phyloP scores from a whole-genome alignment of 192 early-diverging fungal genomes.

The Linnemannia exigua region DNA sequence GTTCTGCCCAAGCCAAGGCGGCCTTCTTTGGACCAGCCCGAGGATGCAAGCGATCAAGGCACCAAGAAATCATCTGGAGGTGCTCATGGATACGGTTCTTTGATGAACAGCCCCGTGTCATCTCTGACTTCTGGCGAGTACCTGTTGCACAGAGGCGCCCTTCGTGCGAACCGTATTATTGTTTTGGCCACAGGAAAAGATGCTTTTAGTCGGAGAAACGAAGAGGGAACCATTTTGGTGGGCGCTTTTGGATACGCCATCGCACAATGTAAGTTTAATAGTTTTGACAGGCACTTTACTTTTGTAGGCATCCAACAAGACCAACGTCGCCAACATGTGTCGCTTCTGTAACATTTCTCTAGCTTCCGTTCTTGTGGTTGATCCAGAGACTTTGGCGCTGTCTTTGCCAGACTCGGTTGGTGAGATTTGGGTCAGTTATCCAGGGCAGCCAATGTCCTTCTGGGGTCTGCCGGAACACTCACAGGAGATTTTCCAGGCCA shows the following conservation, averaged over 20 bases:
- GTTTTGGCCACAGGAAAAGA: constrained; percentile 64
- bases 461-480: constrained; percentile 81
- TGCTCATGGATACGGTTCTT: not conserved
- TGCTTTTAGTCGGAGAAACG: constrained; percentile 28
- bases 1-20: constrained; percentile 15
- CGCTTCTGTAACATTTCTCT: not conserved
- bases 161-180: constrained; percentile 68
- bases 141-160: constrained; percentile 72
- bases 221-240: constrained; percentile 39
- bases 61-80: not conserved
- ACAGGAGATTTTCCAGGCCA: constrained; percentile 77
- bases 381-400: constrained; percentile 81
- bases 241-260: constrained; percentile 66
- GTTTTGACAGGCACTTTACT: not conserved
- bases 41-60: constrained; percentile 3
- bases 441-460: constrained; percentile 75
- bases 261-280: constrained; percentile 56
- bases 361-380: constrained; percentile 76
- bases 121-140: constrained; percentile 62
- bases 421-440: constrained; percentile 83
- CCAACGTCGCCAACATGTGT: too few relatives aligned
- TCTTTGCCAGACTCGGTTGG: constrained; percentile 77
- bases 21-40: not conserved
- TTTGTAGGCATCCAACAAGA: too few relatives aligned
- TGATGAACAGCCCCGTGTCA: constrained; percentile 27